These are phyloP conservation scores for Brasilioporus rufonigricans DNA, from an alignment of 768 basidiomycete genomes.

Conservation along the genomic window DNA sequence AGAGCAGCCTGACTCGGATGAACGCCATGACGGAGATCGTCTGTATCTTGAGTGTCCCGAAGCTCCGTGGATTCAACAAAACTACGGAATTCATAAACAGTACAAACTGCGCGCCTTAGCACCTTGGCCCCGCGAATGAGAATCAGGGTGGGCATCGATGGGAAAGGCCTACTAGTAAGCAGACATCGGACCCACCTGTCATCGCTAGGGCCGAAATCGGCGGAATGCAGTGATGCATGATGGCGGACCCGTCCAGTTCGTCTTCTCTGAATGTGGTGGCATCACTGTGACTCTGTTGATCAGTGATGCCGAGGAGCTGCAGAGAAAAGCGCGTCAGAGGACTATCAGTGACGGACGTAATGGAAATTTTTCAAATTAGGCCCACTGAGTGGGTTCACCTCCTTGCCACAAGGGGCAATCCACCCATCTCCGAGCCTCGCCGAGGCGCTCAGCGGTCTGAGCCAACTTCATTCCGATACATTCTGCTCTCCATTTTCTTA, in stretches of 20 bases:
- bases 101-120: background rate
- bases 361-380: conserved; percentile 3
- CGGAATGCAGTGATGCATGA: background rate
- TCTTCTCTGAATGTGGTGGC: conserved; percentile 1
- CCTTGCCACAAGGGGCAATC: background rate
- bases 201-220: conserved; percentile 6
- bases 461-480: background rate
- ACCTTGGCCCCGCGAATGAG: conserved; percentile 4
- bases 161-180: background rate
- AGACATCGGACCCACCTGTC: background rate
- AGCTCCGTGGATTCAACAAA: conserved; percentile 8
- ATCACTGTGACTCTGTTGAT: conserved; percentile 7
- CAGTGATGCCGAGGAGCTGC: conserved; percentile 8
- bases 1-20: background rate
- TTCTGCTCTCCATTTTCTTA: conserved; percentile 7
- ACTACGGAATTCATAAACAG: conserved; percentile 12
- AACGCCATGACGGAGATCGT: no score
- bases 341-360: background rate
- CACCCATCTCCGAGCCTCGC: conserved; percentile 1
- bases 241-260: background rate
- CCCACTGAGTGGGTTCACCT: background rate
- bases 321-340: background rate
- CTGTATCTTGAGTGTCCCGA: background rate
- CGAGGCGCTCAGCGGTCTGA: background rate
- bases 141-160: conserved; percentile 1